A percentile compares a stretch with the other conserved stretches of the same genome.
These are phyloP conservation scores for Platanthera zijinensis DNA, from an alignment of 106 monocot genomes.

Conservation along the genomic window DNA sequence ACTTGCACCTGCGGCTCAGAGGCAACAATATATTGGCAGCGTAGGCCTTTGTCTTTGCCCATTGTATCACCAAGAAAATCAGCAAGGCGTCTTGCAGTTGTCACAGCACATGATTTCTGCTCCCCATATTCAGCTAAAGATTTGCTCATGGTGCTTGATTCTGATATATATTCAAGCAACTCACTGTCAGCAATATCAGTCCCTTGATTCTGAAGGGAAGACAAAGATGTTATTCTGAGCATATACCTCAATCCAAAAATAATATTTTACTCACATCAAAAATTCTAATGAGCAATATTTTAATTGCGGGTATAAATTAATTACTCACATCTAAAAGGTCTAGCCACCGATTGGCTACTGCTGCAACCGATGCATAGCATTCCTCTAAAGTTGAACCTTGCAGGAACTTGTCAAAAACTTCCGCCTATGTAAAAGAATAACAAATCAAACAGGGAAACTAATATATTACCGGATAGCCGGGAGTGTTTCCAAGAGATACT, in stretches of 20 bases:
- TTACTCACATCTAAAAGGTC: conserved; percentile 93
- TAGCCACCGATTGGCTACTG: conserved; percentile 93
- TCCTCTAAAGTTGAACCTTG: conserved; percentile 81
- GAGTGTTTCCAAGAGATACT: background rate
- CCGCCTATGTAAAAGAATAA: conserved; percentile 46
- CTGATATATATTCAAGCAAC: conserved; percentile 95
- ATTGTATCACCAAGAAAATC: conserved; percentile 95
- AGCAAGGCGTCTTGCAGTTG: conserved; percentile 88
- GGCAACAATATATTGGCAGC: conserved; percentile 90
- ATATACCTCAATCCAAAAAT: background rate
- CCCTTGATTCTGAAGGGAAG: conserved; percentile 73
- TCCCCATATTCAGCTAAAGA: conserved; percentile 88
- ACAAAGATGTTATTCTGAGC: background rate
- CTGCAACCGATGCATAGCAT: conserved; percentile 91
- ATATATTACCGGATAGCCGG: background rate
- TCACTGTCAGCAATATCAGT: conserved; percentile 90
- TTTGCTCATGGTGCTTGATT: conserved; percentile 99
- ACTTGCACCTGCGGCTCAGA: conserved; percentile 66
- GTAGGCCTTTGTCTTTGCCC: conserved; percentile 94
- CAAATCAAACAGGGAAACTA: background rate
- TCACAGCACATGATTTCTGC: conserved; percentile 95
- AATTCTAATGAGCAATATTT: background rate
- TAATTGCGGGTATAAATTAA: background rate
- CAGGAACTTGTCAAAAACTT: conserved; percentile 97
- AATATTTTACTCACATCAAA: background rate